phyloP scores from a whole-genome alignment of 2,329 filamentous ascomycete genomes.

The Metarhizium rileyi region DNA sequence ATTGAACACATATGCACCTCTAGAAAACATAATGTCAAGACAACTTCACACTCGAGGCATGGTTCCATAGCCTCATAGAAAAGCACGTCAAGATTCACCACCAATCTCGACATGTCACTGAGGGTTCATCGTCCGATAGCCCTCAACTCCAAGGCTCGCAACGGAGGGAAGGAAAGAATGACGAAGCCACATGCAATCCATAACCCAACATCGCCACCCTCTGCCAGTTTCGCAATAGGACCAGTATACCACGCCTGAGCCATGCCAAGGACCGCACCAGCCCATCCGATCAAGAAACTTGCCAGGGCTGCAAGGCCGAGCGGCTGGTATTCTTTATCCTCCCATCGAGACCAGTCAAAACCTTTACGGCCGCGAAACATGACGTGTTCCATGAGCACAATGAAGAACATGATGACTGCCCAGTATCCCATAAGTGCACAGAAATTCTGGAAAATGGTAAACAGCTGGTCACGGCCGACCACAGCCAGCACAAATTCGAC shows the following conservation, averaged over 20 bases:
- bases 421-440: constrained; percentile 45
- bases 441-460: constrained; percentile 43
- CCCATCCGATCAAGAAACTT: constrained; percentile 35
- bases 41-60: background rate
- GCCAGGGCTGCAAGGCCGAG: constrained; percentile 33
- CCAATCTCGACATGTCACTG: background rate
- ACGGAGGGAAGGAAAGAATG: constrained; percentile 31
- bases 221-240: constrained; percentile 44
- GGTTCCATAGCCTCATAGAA: background rate
- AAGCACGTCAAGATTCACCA: background rate
- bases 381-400: constrained; percentile 35
- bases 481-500: constrained; percentile 47
- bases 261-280: constrained; percentile 47
- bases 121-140: constrained; percentile 13
- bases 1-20: too few species aligned
- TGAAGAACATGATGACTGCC: constrained; percentile 41
- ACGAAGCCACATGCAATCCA: constrained; percentile 56
- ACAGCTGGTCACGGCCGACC: constrained; percentile 42
- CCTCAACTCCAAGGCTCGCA: constrained; percentile 20
- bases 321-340: constrained; percentile 33
- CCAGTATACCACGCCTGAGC: constrained; percentile 49
- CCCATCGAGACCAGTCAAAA: constrained; percentile 36
- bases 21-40: background rate
- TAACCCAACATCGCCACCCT: constrained; percentile 37
- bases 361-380: constrained; percentile 30